Base-by-base conservation (phyloP, 2,329 filamentous ascomycete genomes). In the Aspergillus fischeri region DNA sequence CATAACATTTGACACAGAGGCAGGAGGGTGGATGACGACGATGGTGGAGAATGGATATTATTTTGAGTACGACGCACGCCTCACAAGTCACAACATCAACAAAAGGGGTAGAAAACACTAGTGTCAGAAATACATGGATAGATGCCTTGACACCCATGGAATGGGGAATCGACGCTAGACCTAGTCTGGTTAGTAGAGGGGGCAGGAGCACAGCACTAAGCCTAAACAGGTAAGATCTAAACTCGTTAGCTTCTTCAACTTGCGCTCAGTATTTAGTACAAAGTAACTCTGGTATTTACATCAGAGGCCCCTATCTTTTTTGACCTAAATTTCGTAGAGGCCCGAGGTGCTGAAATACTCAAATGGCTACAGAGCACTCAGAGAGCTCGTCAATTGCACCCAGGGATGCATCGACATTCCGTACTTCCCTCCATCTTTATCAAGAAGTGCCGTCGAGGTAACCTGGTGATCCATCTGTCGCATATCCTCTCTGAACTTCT, bases 101-200 rank as follows among this genome's bases (percentile, higher is more conserved):
- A 17, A 38, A 38, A 38, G 32, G 32, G 32, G 32, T 38, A 38
- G 14, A 38, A 38, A 38, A 38, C 32, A 38, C 32, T 38, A 17
- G 32, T 11, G 28, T 10, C 10, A 29, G 28, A 29, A 4, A 29
- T 29, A 4, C 9, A 14, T 32, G 11, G 29, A 32, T 14, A 14
- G 29, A 32, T 32, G 29, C 10, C n/a, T 61, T 20, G 52, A 57
- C 55, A 58, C 60, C 58, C 42, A 48, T 53, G 58, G 54, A 54
- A 59, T 54, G 35, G 56, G 54, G 35, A 50, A 57, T 20, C 21
- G 1, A 60, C 49, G 24, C 56, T 62, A 63, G 27, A 11, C 51
- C 1, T 0, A 1, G 28, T 41, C 1, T 0, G 51, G 55, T 8
- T 45, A 54, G 56, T 52, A 49, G 9, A 1, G 9, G 38, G 38